These are phyloP conservation scores for Ramaria sp. DNA, from an alignment of 768 basidiomycete species.

Conservation along the genomic window DNA sequence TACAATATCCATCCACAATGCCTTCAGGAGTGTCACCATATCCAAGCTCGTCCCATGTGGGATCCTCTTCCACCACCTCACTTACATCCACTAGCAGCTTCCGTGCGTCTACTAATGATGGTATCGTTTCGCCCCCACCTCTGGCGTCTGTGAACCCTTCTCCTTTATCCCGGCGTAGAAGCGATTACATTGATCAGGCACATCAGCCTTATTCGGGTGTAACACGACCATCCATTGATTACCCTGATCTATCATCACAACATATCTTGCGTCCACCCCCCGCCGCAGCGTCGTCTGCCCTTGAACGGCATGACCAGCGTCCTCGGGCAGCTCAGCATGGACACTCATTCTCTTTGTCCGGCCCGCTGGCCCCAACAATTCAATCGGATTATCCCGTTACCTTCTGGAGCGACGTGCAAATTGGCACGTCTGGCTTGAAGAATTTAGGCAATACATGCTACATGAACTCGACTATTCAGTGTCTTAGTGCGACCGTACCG, in stretches of 20 bases:
- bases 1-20: constrained; percentile 42
- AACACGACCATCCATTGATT: constrained; percentile 56
- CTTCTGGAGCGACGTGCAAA: constrained; percentile 76
- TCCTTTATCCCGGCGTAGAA: constrained; percentile 57
- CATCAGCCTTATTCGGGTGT: constrained; percentile 46
- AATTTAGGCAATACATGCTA: constrained; percentile 97
- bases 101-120: constrained; percentile 23
- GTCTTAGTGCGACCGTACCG: constrained; percentile 87
- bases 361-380: constrained; percentile 57
- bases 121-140: constrained; percentile 53
- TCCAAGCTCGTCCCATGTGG: constrained; percentile 6
- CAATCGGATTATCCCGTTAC: constrained; percentile 67
- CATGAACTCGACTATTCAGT: constrained; percentile 98
- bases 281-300: constrained; percentile 52
- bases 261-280: constrained; percentile 71
- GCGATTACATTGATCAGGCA: constrained; percentile 73
- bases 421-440: constrained; percentile 80
- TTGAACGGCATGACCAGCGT: constrained; percentile 70
- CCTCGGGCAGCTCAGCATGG: constrained; percentile 35
- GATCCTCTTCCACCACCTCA: constrained; percentile 26
- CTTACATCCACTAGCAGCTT: constrained; percentile 4
- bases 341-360: constrained; percentile 21
- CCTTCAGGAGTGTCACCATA: constrained; percentile 11
- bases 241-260: constrained; percentile 60
- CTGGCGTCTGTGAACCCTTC: constrained; percentile 79